Base-by-base conservation (phyloP, 1,284 basidiomycete species). In the Malassezia japonica region DNA sequence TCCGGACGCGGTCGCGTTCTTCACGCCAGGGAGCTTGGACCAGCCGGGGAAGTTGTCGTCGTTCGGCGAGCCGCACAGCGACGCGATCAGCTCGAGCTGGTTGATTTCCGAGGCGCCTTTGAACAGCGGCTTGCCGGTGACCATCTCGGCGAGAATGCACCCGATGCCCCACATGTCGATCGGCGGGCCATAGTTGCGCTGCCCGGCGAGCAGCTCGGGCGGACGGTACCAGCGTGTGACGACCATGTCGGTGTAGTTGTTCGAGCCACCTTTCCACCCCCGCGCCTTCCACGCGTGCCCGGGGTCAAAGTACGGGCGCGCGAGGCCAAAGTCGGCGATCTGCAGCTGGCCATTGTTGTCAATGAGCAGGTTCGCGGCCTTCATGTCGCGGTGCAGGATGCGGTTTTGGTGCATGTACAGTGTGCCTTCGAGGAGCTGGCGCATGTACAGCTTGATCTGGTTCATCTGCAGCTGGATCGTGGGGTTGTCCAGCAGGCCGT, bases 131-230 rank as follows among this genome's bases (percentile, higher is more conserved):
- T 81, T 79, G 40, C 84, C 81, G 57, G 81, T 80, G 74, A 90
- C 91, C 89, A 98, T 96, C 75, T 98, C 92, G 21, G 86, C 92
- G 15, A 98, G 77, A 29, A 98, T 87, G 74, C 91, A 90, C 80
- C 91, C 92, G 44, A 96, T 82, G n/a, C 91, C 90, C 94, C 92
- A 99, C 72, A 98, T 83, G 74, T 99, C 92, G 43, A 99, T 85
- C 58, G 90, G 87, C 0, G 87, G 86, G 4, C 87, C 87, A 68
- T 98, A 98, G 60, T 85, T 63, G 41, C 83, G 79, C 29, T 87
- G 85, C 34, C 92, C 91, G 4, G 96, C 79, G 15, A 98, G 77
- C 2, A 99, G 78, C 76, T 99, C 92, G 0, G 94, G 92, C 5
- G 94, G 91, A 25, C 94, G 82, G 71, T 98, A 98, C 92, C 94